These are phyloP conservation scores for Cladosporium sp. DNA, from an alignment of 2,329 filamentous ascomycete species.

Conservation along the genomic window DNA sequence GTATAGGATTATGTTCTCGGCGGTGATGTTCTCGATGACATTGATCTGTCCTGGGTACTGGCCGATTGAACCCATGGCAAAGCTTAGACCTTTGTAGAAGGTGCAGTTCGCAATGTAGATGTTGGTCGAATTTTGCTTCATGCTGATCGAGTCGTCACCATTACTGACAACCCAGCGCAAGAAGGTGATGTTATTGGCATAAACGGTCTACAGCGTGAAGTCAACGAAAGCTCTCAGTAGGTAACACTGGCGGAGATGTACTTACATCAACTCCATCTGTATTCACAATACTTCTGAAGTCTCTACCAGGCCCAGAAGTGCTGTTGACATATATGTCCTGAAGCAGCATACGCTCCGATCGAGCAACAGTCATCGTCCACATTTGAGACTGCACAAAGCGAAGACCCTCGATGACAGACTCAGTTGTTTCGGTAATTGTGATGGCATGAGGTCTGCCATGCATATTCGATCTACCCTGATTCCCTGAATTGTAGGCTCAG, in stretches of 20 bases:
- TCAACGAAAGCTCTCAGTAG: not conserved
- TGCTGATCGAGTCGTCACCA: conserved; percentile 51
- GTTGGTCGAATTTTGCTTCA: conserved; percentile 56
- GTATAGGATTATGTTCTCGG: conserved; percentile 16
- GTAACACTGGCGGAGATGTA: conserved; percentile 16
- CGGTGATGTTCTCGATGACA: conserved; percentile 45
- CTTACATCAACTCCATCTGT: conserved; percentile 54
- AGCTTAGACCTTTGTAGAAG: conserved; percentile 49
- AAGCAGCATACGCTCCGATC: conserved; percentile 45
- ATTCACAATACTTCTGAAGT: conserved; percentile 27
- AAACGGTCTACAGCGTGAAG: conserved; percentile 31
- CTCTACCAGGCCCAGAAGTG: conserved; percentile 30
- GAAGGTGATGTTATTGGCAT: conserved; percentile 46
- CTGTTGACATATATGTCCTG: conserved; percentile 53
- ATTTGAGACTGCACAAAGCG: conserved; percentile 56
- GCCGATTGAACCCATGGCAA: conserved; percentile 57
- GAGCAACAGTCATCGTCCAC: conserved; percentile 53
- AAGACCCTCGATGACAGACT: conserved; percentile 47
- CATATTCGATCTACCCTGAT: conserved; percentile 23
- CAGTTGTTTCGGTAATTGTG: conserved; percentile 48
- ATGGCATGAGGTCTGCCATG: conserved; percentile 49
- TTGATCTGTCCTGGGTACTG: conserved; percentile 49
- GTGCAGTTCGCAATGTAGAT: conserved; percentile 48
- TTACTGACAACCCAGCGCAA: conserved; percentile 49
- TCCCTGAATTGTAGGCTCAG: not conserved